Percentiles rank a stretch among this genome's conserved stretches.
phyloP scores from a whole-genome alignment of 2,329 filamentous ascomycete species.

The Gremmenia infestans region DNA sequence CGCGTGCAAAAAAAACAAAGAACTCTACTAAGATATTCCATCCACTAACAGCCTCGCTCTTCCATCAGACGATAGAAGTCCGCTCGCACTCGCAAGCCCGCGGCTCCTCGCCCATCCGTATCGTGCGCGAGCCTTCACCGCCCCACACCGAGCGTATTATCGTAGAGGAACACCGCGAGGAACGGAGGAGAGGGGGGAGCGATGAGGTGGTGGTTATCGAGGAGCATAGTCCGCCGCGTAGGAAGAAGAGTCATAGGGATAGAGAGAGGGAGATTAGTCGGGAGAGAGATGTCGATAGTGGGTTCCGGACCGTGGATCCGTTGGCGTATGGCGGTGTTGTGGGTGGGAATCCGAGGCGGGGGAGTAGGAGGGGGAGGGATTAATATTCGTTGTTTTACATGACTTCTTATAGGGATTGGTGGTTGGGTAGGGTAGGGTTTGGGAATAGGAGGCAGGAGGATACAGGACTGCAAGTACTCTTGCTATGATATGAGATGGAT shows the following conservation, averaged over 20 bases:
- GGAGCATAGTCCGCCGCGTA: conserved; percentile 30
- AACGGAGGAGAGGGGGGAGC: conserved; percentile 19
- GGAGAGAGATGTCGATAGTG: conserved; percentile 21
- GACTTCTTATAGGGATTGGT: neutral
- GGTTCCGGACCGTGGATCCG: conserved; percentile 31
- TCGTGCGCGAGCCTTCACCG: conserved; percentile 21
- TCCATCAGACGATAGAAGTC: conserved; percentile 26
- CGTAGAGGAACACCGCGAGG: conserved; percentile 26
- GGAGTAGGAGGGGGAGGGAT: conserved; percentile 11
- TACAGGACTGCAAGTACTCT: neutral
- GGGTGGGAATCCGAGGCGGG: conserved; percentile 20
- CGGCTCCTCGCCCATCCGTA: conserved; percentile 13
- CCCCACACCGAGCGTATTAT: conserved; percentile 26
- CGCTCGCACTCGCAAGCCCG: conserved; percentile 2
- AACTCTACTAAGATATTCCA: neutral
- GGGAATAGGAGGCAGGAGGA: neutral
- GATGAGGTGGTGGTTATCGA: conserved; percentile 34
- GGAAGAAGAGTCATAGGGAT: conserved; percentile 24
- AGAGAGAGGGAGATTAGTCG: conserved; percentile 11
- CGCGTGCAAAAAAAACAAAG: neutral
- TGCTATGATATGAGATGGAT: neutral
- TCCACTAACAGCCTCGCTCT: neutral
- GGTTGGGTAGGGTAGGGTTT: neutral
- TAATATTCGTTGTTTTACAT: neutral
- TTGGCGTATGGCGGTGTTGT: conserved; percentile 26